phyloP scores from a whole-genome alignment of 257 asterid genomes.

The Penstemon eatonii region DNA sequence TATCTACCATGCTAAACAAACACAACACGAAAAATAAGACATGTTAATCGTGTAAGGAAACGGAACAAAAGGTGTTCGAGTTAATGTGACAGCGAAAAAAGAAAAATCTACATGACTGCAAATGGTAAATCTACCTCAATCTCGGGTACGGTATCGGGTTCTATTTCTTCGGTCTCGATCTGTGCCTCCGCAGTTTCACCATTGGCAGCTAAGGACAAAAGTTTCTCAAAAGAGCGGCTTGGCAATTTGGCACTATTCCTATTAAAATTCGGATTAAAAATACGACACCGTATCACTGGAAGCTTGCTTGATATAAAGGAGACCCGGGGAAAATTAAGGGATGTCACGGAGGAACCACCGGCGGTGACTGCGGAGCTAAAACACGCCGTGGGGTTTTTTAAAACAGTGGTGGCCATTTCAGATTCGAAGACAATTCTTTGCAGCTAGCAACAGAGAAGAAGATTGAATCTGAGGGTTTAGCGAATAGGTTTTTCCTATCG shows the following conservation, averaged over 20 bases:
- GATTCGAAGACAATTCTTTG: not conserved
- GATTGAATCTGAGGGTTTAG: constrained; percentile 37
- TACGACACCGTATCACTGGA: constrained; percentile 33
- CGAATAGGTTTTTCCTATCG: constrained; percentile 5
- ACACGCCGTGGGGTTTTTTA: constrained; percentile 43
- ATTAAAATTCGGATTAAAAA: constrained; percentile 21
- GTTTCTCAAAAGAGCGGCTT: constrained; percentile 33
- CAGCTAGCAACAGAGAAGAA: not conserved
- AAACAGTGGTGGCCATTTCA: constrained; percentile 45
- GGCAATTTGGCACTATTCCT: constrained; percentile 33
- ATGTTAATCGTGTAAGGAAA: not conserved
- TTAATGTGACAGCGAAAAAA: not conserved
- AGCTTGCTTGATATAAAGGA: constrained; percentile 31
- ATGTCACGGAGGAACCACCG: constrained; percentile 29
- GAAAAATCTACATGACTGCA: not conserved
- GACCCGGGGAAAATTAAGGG: constrained; percentile 27
- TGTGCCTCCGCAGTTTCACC: constrained; percentile 52
- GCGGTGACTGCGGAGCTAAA: constrained; percentile 32
- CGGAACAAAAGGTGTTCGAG: too few species aligned
- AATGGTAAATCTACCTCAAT: constrained; percentile 34
- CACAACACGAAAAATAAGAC: constrained; percentile 14
- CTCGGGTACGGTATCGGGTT: constrained; percentile 37
- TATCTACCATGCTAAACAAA: not conserved
- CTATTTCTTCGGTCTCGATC: constrained; percentile 48
- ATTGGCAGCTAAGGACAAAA: constrained; percentile 39